Percentiles rank a stretch among this genome's conserved stretches.
Evolutionary conservation across 1,284 basidiomycete species (phyloP).

Genomic region (Coniferiporia sulphurascens): DNA sequence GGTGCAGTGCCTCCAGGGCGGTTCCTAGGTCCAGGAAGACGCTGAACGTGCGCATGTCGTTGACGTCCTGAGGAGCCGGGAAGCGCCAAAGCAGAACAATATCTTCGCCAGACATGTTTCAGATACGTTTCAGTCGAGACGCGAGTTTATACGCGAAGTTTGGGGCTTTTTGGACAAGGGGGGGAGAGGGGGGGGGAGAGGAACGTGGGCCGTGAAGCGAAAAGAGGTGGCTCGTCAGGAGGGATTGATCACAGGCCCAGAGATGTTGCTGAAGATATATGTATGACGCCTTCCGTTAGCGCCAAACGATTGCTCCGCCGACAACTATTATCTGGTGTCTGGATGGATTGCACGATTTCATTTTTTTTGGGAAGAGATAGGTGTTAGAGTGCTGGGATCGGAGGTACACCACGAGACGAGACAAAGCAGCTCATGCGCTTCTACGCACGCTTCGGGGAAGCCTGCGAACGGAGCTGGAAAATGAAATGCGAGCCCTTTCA

Average conservation of each 20-base stretch:
- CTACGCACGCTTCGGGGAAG: neutral
- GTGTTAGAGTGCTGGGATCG: neutral
- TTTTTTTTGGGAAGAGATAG: neutral
- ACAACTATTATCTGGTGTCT: neutral
- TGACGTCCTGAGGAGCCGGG: constrained; percentile 28
- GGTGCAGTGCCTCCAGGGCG: constrained; percentile 31
- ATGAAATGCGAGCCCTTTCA: neutral
- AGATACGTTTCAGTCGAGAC: neutral
- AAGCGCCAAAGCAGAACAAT: constrained; percentile 41
- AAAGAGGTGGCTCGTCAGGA: neutral
- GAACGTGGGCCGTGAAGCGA: neutral
- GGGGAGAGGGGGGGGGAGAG: neutral
- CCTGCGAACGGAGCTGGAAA: neutral
- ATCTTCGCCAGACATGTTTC: constrained; percentile 24
- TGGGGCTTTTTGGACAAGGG: no score
- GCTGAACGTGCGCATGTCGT: constrained; percentile 43
- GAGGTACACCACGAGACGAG: neutral
- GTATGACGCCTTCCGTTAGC: neutral
- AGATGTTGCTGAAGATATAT: neutral
- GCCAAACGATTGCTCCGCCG: neutral
- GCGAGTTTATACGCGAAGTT: neutral
- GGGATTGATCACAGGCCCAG: neutral
- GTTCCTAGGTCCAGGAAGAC: constrained; percentile 34
- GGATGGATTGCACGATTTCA: neutral
- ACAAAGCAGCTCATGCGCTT: neutral